phyloP scores from a whole-genome alignment of 1,284 basidiomycete species.

The Fomitiporia mediterranea region DNA sequence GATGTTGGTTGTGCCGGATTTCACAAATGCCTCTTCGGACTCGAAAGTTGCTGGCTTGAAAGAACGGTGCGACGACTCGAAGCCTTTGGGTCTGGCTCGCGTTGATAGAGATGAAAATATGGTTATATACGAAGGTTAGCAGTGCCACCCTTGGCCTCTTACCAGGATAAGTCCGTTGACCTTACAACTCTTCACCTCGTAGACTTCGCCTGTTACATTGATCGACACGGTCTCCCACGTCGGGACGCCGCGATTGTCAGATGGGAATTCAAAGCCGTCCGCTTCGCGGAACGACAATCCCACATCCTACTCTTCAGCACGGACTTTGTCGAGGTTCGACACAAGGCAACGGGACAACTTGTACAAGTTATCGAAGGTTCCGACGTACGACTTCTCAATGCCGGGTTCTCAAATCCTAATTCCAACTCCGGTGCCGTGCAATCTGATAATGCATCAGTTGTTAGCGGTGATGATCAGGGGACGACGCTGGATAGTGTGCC shows the following conservation, averaged over 20 bases:
- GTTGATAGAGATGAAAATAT: constrained; percentile 55
- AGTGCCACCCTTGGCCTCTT: background rate
- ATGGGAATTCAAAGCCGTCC: constrained; percentile 65
- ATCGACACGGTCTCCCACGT: constrained; percentile 58
- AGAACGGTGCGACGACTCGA: constrained; percentile 50
- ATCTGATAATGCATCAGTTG: background rate
- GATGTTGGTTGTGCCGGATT: constrained; percentile 56
- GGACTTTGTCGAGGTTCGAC: constrained; percentile 69
- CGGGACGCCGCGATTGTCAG: constrained; percentile 60
- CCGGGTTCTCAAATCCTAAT: constrained; percentile 11
- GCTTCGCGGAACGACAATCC: constrained; percentile 53
- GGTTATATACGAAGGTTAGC: constrained; percentile 67
- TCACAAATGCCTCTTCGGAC: constrained; percentile 40
- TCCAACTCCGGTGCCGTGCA: background rate
- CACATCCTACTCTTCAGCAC: constrained; percentile 68
- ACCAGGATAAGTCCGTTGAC: background rate
- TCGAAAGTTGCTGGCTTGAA: constrained; percentile 50
- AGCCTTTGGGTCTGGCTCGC: constrained; percentile 61
- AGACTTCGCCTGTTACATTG: constrained; percentile 67
- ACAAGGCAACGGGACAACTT: constrained; percentile 54
- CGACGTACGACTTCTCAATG: constrained; percentile 60
- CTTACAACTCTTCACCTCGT: background rate
- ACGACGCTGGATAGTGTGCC: constrained; percentile 42
- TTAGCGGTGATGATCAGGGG: background rate
- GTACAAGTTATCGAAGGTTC: constrained; percentile 69